A percentile compares a stretch with the other conserved stretches of the same genome.
Evolutionary conservation across 228 moss, liverwort and hornwort species (phyloP).

Genomic region (Sphagnum magellanicum): DNA sequence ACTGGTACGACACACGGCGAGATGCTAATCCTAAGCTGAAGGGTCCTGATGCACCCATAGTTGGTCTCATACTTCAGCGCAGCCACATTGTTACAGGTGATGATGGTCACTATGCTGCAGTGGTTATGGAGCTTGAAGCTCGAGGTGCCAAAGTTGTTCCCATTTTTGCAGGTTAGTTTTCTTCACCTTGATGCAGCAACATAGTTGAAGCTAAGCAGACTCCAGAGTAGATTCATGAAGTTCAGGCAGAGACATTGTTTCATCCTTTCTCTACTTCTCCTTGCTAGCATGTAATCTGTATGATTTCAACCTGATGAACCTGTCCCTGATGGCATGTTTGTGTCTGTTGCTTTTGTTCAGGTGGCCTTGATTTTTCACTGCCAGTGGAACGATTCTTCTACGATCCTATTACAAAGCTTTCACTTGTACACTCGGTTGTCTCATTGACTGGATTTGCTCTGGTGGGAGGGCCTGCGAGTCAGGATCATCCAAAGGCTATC

Average conservation of each 20-base stretch:
- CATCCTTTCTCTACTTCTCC: no score
- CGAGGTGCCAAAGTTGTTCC: conserved; percentile 94
- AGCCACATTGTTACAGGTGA: conserved; percentile 99
- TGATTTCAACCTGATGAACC: no score
- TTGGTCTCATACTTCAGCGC: conserved; percentile 83
- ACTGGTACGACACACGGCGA: conserved; percentile 85
- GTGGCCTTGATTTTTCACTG: conserved; percentile 91
- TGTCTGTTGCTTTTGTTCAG: conserved; percentile 6
- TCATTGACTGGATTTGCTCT: conserved; percentile 93
- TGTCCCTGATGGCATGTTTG: background rate
- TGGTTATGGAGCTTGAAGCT: conserved; percentile 98
- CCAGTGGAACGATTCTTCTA: conserved; percentile 96
- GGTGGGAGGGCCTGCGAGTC: conserved; percentile 92
- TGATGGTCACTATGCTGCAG: conserved; percentile 92
- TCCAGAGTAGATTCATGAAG: no score
- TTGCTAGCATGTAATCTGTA: no score
- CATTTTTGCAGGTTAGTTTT: conserved; percentile 69
- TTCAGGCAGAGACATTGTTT: no score
- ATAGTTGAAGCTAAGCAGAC: no score
- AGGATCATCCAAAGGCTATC: conserved; percentile 93
- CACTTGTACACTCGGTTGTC: conserved; percentile 87
- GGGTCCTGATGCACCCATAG: conserved; percentile 57
- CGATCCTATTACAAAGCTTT: conserved; percentile 80
- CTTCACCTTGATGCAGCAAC: no score
- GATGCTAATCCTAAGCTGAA: conserved; percentile 76